phyloP scores from a whole-genome alignment of 2,329 filamentous ascomycete genomes.

The Karstenula rhodostoma region DNA sequence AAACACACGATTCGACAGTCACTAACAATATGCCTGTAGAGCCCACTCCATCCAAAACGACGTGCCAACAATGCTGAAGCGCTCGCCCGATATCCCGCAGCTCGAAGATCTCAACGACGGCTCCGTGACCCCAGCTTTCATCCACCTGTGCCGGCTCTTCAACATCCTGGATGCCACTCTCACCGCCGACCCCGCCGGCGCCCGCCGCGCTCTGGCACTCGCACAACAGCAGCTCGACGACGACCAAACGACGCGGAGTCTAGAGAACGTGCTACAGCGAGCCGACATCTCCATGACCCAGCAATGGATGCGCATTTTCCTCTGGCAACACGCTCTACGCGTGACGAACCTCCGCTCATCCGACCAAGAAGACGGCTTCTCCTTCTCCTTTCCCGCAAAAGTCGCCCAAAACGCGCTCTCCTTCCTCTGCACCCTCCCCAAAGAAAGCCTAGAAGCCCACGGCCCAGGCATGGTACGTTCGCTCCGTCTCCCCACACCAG shows the following conservation, averaged over 20 bases:
- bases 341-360: constrained; percentile 43
- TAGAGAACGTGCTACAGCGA: constrained; percentile 47
- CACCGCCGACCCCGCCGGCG: constrained; percentile 40
- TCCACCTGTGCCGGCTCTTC: constrained; percentile 46
- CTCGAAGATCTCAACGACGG: constrained; percentile 43
- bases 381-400: constrained; percentile 45
- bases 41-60: constrained; percentile 48
- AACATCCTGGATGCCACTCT: constrained; percentile 45
- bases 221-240: constrained; percentile 44
- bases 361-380: constrained; percentile 43
- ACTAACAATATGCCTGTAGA: constrained; percentile 15
- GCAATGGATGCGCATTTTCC: constrained; percentile 49
- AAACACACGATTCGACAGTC: background rate
- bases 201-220: constrained; percentile 38
- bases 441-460: constrained; percentile 45
- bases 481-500: background rate
- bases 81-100: constrained; percentile 37
- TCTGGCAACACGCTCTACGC: constrained; percentile 47
- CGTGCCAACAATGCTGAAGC: constrained; percentile 42
- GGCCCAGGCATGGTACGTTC: constrained; percentile 46
- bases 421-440: constrained; percentile 40
- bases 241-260: constrained; percentile 36
- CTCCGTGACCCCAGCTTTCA: constrained; percentile 41
- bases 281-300: constrained; percentile 49
- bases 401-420: constrained; percentile 44